Conservation (phyloP, 1,284 basidiomycete species). For the Ceratorhiza oryzae-sativae region DNA sequence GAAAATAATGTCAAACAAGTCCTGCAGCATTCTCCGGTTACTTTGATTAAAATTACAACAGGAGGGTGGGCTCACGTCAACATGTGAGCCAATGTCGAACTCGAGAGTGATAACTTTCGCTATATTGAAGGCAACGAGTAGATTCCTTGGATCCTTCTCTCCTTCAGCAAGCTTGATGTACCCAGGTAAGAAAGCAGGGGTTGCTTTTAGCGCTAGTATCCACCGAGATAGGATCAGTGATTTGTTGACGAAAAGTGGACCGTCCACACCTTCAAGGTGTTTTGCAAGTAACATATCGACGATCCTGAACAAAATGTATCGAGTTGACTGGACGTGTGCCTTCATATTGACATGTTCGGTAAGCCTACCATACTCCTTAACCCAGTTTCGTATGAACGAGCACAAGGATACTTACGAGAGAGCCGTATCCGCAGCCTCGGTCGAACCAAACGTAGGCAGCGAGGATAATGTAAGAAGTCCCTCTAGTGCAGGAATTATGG, state of each 20-base stretch:
- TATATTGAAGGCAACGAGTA: slow-evolving; percentile 89
- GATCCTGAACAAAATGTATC: slow-evolving; percentile 83
- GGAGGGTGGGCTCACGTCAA: slow-evolving; percentile 67
- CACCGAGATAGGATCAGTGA: background rate
- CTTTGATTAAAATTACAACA: background rate
- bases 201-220: background rate
- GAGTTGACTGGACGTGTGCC: slow-evolving; percentile 79
- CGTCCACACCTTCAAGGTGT: slow-evolving; percentile 68
- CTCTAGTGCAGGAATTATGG: slow-evolving; percentile 76
- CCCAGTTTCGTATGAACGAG: slow-evolving; percentile 18
- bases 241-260: background rate
- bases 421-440: slow-evolving; percentile 72
- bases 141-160: slow-evolving; percentile 97
- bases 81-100: slow-evolving; percentile 76
- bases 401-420: slow-evolving; percentile 62
- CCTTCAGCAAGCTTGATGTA: slow-evolving; percentile 87
- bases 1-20: slow-evolving; percentile 93
- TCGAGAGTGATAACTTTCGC: slow-evolving; percentile 85
- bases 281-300: slow-evolving; percentile 80
- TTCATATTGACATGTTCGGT: slow-evolving; percentile 83
- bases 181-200: slow-evolving; percentile 67
- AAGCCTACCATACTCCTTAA: slow-evolving; percentile 58
- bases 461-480: slow-evolving; percentile 74
- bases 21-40: slow-evolving; percentile 55
- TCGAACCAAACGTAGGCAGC: slow-evolving; percentile 71